A percentile compares a stretch with the other conserved stretches of the same genome.
Evolutionary conservation across 2,329 filamentous ascomycete species (phyloP).

Genomic region (Davidsoniella neocaledoniae): DNA sequence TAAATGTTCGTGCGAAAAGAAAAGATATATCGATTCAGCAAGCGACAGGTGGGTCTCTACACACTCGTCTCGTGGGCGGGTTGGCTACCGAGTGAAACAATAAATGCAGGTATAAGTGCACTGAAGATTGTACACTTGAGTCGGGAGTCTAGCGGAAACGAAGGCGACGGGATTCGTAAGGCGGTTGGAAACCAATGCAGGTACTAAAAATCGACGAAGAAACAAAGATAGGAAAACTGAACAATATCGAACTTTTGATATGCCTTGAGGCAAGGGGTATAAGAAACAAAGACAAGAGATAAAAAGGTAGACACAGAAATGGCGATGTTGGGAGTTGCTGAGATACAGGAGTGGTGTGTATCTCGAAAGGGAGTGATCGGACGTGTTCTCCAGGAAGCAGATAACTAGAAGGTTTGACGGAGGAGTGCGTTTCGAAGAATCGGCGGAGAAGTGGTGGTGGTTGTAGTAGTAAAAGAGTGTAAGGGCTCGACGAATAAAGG

Average conservation of each 20-base stretch:
- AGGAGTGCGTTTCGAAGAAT: too few species aligned
- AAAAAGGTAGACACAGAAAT: background rate
- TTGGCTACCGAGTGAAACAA: background rate
- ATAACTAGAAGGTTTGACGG: too few species aligned
- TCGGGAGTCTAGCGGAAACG: background rate
- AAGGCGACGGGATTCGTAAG: background rate
- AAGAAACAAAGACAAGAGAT: constrained; percentile 2
- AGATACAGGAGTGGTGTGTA: too few species aligned
- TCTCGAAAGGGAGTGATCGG: too few species aligned
- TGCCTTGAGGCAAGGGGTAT: constrained; percentile 11
- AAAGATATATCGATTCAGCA: background rate
- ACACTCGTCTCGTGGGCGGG: background rate
- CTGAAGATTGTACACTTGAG: background rate
- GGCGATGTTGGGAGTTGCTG: too few species aligned
- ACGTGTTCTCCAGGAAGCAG: too few species aligned
- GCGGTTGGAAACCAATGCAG: background rate
- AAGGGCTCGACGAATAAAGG: too few species aligned
- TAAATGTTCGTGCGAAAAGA: constrained; percentile 19
- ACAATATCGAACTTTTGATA: constrained; percentile 1
- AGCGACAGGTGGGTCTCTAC: background rate
- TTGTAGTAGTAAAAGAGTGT: too few species aligned
- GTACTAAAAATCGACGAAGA: background rate
- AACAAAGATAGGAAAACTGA: background rate
- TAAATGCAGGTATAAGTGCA: background rate
- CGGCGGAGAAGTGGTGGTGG: too few species aligned